Evolutionary conservation across 495 filamentous ascomycete genomes (phyloP).

Genomic region (Talaromyces borbonicus): DNA sequence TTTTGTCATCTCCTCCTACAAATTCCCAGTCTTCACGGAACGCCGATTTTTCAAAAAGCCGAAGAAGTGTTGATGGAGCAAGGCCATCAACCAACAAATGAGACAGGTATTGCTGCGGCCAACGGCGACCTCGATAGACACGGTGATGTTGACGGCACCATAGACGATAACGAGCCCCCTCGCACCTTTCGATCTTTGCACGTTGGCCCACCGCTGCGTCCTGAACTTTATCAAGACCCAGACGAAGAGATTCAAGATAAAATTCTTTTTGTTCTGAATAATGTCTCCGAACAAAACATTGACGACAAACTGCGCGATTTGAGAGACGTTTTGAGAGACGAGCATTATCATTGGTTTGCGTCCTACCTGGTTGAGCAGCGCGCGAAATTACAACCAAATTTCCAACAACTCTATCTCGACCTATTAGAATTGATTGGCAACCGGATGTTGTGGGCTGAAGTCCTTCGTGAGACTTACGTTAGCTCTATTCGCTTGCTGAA

Average conservation of each 20-base stretch:
- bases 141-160: conserved; percentile 51
- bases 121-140: conserved; percentile 30
- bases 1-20: conserved; percentile 76
- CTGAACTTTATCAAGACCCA: conserved; percentile 63
- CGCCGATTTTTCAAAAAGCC: conserved; percentile 71
- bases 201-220: conserved; percentile 53
- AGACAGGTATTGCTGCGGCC: conserved; percentile 21
- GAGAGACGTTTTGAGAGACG: conserved; percentile 62
- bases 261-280: conserved; percentile 93
- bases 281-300: conserved; percentile 81
- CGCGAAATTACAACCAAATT: conserved; percentile 93
- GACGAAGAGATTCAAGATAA: conserved; percentile 79
- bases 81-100: conserved; percentile 28
- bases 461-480: conserved; percentile 86
- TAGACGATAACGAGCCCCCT: conserved; percentile 45
- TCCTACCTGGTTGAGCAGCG: conserved; percentile 91
- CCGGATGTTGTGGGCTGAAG: conserved; percentile 70
- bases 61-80: conserved; percentile 68
- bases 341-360: conserved; percentile 93
- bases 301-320: conserved; percentile 72
- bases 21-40: conserved; percentile 71
- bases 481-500: conserved; percentile 80
- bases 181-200: conserved; percentile 64
- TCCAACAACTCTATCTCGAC: conserved; percentile 83
- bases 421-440: conserved; percentile 76